These are phyloP conservation scores for Candida pini DNA, from an alignment of 805 yeast genomes.

Conservation along the genomic window DNA sequence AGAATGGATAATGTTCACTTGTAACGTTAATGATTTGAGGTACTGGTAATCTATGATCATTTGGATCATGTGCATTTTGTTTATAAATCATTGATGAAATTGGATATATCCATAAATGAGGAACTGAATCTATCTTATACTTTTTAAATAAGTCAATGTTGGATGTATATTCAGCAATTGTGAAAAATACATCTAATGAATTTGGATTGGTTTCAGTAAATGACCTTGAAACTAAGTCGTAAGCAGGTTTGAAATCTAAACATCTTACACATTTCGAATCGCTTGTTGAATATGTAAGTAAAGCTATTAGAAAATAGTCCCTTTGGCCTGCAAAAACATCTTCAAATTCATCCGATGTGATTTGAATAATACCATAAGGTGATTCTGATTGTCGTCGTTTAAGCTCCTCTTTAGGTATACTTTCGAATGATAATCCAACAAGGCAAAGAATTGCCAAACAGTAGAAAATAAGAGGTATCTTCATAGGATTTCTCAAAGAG, in stretches of 20 bases:
- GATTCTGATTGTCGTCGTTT: slow-evolving; percentile 9
- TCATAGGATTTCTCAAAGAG: no score
- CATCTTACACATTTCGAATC: slow-evolving; percentile 46
- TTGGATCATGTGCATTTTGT: slow-evolving; percentile 17
- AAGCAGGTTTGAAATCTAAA: slow-evolving; percentile 34
- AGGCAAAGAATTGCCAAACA: background rate
- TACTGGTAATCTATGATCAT: slow-evolving; percentile 11
- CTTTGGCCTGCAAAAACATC: slow-evolving; percentile 40
- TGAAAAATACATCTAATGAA: slow-evolving; percentile 38
- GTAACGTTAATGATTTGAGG: slow-evolving; percentile 13
- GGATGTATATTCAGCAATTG: slow-evolving; percentile 43
- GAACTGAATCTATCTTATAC: slow-evolving; percentile 45
- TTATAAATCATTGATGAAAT: slow-evolving; percentile 11
- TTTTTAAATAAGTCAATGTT: slow-evolving; percentile 37
- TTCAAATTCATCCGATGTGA: slow-evolving; percentile 36
- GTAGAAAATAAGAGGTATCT: no score
- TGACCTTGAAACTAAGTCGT: slow-evolving; percentile 36
- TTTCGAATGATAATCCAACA: background rate
- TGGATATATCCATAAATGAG: slow-evolving; percentile 66
- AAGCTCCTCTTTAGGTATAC: slow-evolving; percentile 11
- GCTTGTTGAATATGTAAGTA: slow-evolving; percentile 45
- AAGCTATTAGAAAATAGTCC: slow-evolving; percentile 45
- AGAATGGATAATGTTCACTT: slow-evolving; percentile 23
- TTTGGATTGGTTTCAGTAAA: slow-evolving; percentile 40
- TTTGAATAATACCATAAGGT: slow-evolving; percentile 35